phyloP scores from a whole-genome alignment of 345 rosid species.

The Populus tremula region DNA sequence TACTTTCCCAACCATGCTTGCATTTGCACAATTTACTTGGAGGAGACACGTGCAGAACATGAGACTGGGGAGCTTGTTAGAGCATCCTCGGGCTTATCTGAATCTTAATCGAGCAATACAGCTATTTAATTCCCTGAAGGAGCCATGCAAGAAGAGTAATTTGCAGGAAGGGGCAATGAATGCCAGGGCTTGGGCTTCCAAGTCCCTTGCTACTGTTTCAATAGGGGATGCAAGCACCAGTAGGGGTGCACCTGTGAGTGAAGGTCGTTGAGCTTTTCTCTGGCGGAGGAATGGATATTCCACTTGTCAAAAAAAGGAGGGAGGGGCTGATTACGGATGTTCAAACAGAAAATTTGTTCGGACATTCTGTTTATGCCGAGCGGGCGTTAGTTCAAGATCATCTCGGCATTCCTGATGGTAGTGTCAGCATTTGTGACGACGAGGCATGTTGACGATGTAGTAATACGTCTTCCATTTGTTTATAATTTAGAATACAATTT shows the following conservation, averaged over 20 bases:
- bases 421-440: not conserved
- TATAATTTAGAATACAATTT: slow-evolving; percentile 6
- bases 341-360: slow-evolving; percentile 11
- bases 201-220: slow-evolving; percentile 89
- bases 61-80: slow-evolving; percentile 55
- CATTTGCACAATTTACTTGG: slow-evolving; percentile 46
- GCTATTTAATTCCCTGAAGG: slow-evolving; percentile 53
- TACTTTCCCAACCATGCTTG: slow-evolving; percentile 48
- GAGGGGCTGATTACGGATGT: not conserved
- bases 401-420: not conserved
- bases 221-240: slow-evolving; percentile 80
- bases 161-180: slow-evolving; percentile 88
- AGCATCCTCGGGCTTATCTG: slow-evolving; percentile 58
- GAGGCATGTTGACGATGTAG: not conserved
- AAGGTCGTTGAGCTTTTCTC: slow-evolving; percentile 26
- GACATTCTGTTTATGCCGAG: not conserved
- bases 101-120: slow-evolving; percentile 57
- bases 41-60: slow-evolving; percentile 42
- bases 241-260: slow-evolving; percentile 35
- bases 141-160: slow-evolving; percentile 81
- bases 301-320: not conserved
- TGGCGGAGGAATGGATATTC: not conserved
- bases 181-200: slow-evolving; percentile 90
- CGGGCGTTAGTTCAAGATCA: not conserved
- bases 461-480: not conserved